phyloP scores from a whole-genome alignment of 306 rosid species.

The Ormosia semicastrata region DNA sequence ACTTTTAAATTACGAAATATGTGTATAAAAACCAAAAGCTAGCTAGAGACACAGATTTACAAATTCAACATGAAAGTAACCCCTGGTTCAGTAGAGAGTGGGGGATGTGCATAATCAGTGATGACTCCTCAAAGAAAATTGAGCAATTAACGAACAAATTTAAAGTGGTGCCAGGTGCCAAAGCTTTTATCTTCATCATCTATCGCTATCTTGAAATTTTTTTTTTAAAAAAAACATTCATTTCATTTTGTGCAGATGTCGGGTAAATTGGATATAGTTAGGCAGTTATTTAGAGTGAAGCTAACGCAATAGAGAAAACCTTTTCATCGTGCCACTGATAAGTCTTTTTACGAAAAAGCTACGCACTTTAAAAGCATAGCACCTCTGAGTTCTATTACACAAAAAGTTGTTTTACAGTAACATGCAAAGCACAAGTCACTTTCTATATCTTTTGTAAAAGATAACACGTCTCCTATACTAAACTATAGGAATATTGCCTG shows the following conservation, averaged over 20 bases:
- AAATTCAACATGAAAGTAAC: conserved; percentile 20
- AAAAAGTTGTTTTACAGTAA: not conserved
- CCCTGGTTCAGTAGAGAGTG: not conserved
- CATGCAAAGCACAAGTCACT: not conserved
- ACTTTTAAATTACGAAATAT: not conserved
- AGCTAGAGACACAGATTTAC: not conserved
- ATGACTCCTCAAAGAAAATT: conserved; percentile 16
- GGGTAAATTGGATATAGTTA: conserved; percentile 24
- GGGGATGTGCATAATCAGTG: conserved; percentile 11
- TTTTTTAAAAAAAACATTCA: conserved; percentile 11
- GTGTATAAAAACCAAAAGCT: not conserved
- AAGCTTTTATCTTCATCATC: conserved; percentile 2
- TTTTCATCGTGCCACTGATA: not conserved
- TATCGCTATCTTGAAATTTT: conserved; percentile 10
- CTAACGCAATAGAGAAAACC: conserved; percentile 24
- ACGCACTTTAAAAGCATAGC: conserved; percentile 3
- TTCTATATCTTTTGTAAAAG: conserved; percentile 24
- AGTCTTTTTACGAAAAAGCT: conserved; percentile 19
- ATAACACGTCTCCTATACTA: conserved; percentile 26
- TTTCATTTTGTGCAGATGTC: conserved; percentile 30
- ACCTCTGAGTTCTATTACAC: not conserved
- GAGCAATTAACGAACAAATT: not conserved
- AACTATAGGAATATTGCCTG: not conserved
- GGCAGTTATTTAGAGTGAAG: conserved; percentile 31
- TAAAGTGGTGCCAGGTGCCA: conserved; percentile 15